Conservation (phyloP, 2,329 filamentous ascomycete species). For the Aspergillus fijiensis region DNA sequence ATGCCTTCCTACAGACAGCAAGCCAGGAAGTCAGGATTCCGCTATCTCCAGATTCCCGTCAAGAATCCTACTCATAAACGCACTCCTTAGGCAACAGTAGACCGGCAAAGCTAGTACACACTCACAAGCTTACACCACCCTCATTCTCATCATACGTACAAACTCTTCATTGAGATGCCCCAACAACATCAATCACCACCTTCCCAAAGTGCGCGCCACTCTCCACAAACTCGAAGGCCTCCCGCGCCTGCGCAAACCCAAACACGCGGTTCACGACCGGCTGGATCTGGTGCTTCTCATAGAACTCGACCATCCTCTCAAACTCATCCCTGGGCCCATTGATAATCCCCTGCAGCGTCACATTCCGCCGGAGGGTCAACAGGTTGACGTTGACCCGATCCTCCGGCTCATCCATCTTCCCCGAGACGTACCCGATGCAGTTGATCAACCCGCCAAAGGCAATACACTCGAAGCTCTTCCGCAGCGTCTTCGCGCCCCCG, state of each 20-base stretch:
- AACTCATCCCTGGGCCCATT: constrained; percentile 61
- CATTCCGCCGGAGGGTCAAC: constrained; percentile 50
- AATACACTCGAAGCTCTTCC: constrained; percentile 49
- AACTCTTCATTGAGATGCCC: not conserved
- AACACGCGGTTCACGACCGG: constrained; percentile 57
- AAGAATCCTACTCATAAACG: too few species aligned
- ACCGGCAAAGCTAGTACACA: too few species aligned
- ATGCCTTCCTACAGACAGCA: too few species aligned
- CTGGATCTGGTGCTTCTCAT: constrained; percentile 33
- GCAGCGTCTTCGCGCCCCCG: constrained; percentile 52
- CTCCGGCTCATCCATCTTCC: constrained; percentile 56
- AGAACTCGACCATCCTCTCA: constrained; percentile 40
- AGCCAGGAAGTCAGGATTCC: too few species aligned
- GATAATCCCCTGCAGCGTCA: constrained; percentile 59
- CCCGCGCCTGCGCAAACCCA: constrained; percentile 51
- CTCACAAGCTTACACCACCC: too few species aligned
- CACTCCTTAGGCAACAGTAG: too few species aligned
- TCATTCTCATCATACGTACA: too few species aligned
- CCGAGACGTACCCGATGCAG: constrained; percentile 50
- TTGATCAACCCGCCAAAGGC: constrained; percentile 49
- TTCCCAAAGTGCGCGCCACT: constrained; percentile 57
- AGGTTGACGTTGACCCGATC: constrained; percentile 62
- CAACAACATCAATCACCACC: constrained; percentile 50
- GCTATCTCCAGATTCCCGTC: too few species aligned
- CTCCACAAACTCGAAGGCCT: constrained; percentile 55